Conservation (phyloP, 345 rosid species). For the Eucalyptus marginata region DNA sequence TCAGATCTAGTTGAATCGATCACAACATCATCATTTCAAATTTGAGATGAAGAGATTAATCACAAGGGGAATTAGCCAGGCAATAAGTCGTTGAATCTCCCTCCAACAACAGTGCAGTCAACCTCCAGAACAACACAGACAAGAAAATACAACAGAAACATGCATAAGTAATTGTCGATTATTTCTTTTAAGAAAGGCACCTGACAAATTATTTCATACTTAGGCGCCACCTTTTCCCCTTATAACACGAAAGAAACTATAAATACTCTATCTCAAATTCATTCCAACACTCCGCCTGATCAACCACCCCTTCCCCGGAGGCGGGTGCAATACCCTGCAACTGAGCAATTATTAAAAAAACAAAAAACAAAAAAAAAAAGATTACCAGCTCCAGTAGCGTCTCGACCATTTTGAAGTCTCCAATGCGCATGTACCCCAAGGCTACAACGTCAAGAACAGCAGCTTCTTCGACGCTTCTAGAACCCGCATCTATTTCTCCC, state of each 20-base stretch:
- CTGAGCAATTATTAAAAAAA: neutral
- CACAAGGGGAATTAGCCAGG: neutral
- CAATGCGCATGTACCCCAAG: constrained; percentile 64
- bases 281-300: neutral
- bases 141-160: neutral
- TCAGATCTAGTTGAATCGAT: neutral
- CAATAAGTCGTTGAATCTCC: neutral
- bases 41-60: neutral
- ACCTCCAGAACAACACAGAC: neutral
- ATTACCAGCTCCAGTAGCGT: constrained; percentile 46
- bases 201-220: neutral
- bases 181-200: neutral
- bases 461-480: constrained; percentile 57
- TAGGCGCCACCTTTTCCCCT: neutral
- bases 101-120: neutral
- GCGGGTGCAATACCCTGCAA: neutral
- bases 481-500: constrained; percentile 49
- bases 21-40: neutral
- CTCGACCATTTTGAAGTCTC: constrained; percentile 42
- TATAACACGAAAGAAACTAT: neutral
- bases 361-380: neutral
- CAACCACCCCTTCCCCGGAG: neutral
- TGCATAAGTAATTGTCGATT: neutral
- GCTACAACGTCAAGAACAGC: constrained; percentile 72
- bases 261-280: neutral